phyloP scores from a whole-genome alignment of 768 basidiomycete genomes.

The Infundibulicybe gibba region DNA sequence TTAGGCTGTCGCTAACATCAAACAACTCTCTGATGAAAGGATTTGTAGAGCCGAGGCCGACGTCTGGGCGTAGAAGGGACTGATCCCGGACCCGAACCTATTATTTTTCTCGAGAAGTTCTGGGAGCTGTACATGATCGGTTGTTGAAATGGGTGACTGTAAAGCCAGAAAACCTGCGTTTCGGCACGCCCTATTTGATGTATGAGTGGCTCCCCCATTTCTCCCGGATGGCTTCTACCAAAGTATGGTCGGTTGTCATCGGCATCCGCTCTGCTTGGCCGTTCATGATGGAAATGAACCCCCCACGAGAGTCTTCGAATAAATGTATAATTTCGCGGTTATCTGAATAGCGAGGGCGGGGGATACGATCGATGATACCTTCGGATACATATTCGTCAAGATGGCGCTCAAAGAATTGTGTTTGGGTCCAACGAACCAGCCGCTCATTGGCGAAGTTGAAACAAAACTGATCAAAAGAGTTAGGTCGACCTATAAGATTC shows the following conservation, averaged over 20 bases:
- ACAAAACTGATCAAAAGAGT: slow-evolving; percentile 88
- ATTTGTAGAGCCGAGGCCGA: slow-evolving; percentile 68
- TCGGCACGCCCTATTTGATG: too few species aligned
- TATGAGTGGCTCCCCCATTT: too few species aligned
- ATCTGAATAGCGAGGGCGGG: slow-evolving; percentile 67
- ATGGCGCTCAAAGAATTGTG: slow-evolving; percentile 66
- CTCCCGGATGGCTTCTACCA: too few species aligned
- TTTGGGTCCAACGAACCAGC: slow-evolving; percentile 43
- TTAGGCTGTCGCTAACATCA: slow-evolving; percentile 72
- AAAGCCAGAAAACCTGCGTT: too few species aligned
- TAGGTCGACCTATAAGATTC: slow-evolving; percentile 81
- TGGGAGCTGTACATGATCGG: too few species aligned
- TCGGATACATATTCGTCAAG: slow-evolving; percentile 68
- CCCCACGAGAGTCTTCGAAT: slow-evolving; percentile 72
- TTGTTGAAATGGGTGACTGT: too few species aligned
- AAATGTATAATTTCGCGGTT: slow-evolving; percentile 83
- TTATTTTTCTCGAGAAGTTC: too few species aligned
- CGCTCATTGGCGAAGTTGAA: slow-evolving; percentile 87
- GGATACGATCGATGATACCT: slow-evolving; percentile 63
- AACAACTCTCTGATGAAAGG: slow-evolving; percentile 78
- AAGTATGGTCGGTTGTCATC: not conserved
- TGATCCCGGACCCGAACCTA: too few species aligned
- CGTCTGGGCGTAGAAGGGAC: slow-evolving; percentile 45
- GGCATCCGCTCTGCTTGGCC: slow-evolving; percentile 39
- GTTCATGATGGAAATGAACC: slow-evolving; percentile 68